A percentile compares a stretch with the other conserved stretches of the same genome.
These are phyloP conservation scores for Pisolithus thermaeus DNA, from an alignment of 1,284 basidiomycete genomes.

Conservation along the genomic window DNA sequence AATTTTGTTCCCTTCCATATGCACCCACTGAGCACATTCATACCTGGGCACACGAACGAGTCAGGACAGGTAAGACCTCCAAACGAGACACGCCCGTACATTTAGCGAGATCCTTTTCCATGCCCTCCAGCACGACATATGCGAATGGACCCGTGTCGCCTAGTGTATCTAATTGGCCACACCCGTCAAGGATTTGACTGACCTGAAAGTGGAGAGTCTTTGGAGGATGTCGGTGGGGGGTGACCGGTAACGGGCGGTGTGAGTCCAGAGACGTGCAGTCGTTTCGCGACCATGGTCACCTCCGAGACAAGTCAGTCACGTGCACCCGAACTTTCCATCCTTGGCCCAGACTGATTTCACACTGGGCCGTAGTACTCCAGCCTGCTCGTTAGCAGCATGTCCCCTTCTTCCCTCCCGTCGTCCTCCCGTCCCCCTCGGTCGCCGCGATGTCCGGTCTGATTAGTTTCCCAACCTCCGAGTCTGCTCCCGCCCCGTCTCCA, in stretches of 20 bases:
- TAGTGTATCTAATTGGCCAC: slow-evolving; percentile 56
- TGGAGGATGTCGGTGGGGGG: slow-evolving; percentile 44
- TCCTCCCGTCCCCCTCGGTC: slow-evolving; percentile 7
- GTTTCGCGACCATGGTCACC: slow-evolving; percentile 41
- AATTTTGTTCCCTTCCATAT: slow-evolving; percentile 83
- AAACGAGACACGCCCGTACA: slow-evolving; percentile 44
- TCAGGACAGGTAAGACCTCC: slow-evolving; percentile 5
- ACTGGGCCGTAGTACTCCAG: not conserved
- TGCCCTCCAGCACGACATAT: slow-evolving; percentile 66
- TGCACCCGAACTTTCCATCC: slow-evolving; percentile 4
- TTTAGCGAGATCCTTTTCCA: slow-evolving; percentile 49
- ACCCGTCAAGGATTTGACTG: slow-evolving; percentile 46
- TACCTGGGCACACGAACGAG: slow-evolving; percentile 37
- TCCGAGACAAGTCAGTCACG: slow-evolving; percentile 3
- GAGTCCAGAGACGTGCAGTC: slow-evolving; percentile 69
- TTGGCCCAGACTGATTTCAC: slow-evolving; percentile 15
- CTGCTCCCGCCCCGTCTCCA: slow-evolving; percentile 17
- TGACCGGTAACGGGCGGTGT: slow-evolving; percentile 45
- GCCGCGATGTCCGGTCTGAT: slow-evolving; percentile 12
- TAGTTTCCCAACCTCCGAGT: slow-evolving; percentile 26
- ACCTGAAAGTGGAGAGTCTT: slow-evolving; percentile 34
- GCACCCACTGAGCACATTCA: slow-evolving; percentile 69
- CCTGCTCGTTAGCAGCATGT: not conserved
- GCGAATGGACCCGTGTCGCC: slow-evolving; percentile 65
- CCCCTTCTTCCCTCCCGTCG: not conserved